A percentile compares a stretch with the other conserved stretches of the same genome.
Conservation (phyloP, 106 monocot genomes). For the Xerophyta viscosa region DNA sequence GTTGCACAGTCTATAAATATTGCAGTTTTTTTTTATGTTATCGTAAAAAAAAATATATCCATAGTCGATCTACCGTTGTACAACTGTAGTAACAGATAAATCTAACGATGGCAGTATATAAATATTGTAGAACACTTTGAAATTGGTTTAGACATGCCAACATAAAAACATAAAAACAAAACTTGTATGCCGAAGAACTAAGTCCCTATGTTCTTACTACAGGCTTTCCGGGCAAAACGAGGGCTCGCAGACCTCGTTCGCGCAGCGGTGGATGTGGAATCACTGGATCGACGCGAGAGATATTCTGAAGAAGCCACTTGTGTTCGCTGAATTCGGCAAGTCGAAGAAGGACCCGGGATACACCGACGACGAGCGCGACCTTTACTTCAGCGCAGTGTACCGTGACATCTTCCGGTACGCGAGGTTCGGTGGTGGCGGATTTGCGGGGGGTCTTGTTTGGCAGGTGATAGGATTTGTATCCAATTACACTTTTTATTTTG, state of each 20-base stretch:
- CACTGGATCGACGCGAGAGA: constrained; percentile 22
- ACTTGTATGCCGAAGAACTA: no score
- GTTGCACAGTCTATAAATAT: no score
- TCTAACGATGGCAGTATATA: no score
- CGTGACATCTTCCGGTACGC: constrained; percentile 20
- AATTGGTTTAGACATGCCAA: no score
- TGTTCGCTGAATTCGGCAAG: constrained; percentile 40
- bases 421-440: constrained; percentile 13
- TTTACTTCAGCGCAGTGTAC: constrained; percentile 21
- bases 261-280: constrained; percentile 22
- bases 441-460: constrained; percentile 40
- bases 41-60: no score
- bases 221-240: constrained; percentile 25
- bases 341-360: constrained; percentile 25
- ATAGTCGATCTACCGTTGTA: no score
- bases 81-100: no score
- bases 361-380: constrained; percentile 10
- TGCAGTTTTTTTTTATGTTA: no score
- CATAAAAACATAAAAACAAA: no score
- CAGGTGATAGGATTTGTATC: no score
- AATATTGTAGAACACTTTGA: no score
- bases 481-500: no score
- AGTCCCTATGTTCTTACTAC: not conserved
- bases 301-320: constrained; percentile 30
- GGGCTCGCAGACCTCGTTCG: constrained; percentile 9